These are phyloP conservation scores for Ogataea trehalophila DNA, from an alignment of 805 yeast genomes.

Conservation along the genomic window DNA sequence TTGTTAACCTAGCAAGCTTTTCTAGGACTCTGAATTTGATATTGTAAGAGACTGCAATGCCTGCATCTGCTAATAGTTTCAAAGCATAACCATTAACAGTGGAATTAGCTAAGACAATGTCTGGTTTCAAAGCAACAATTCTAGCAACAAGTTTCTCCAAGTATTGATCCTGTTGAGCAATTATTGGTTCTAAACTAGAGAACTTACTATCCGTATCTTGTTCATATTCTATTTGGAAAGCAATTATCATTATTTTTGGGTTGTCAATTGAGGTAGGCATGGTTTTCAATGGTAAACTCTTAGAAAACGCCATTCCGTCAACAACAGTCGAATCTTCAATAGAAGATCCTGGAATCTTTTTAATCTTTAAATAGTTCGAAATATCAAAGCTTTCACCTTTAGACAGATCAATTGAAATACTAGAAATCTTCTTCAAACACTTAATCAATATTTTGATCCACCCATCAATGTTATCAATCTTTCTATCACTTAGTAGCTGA, in stretches of 20 bases:
- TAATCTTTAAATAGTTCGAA: slow-evolving; percentile 83
- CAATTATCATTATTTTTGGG: slow-evolving; percentile 76
- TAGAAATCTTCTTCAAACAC: slow-evolving; percentile 50
- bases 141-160: slow-evolving; percentile 76
- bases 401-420: slow-evolving; percentile 53
- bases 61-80: slow-evolving; percentile 62
- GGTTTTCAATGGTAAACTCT: slow-evolving; percentile 68
- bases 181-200: slow-evolving; percentile 74
- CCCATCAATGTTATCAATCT: slow-evolving; percentile 39
- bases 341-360: slow-evolving; percentile 73
- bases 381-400: slow-evolving; percentile 77
- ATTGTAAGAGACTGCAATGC: slow-evolving; percentile 75
- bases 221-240: slow-evolving; percentile 88
- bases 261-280: slow-evolving; percentile 63
- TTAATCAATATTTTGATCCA: slow-evolving; percentile 58
- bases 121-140: slow-evolving; percentile 71
- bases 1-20: slow-evolving; percentile 71
- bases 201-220: slow-evolving; percentile 42
- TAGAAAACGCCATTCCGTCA: slow-evolving; percentile 82
- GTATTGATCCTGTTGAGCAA: slow-evolving; percentile 85
- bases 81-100: slow-evolving; percentile 81
- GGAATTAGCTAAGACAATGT: slow-evolving; percentile 70
- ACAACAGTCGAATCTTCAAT: slow-evolving; percentile 56
- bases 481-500: slow-evolving; percentile 63
- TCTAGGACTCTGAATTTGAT: slow-evolving; percentile 79